phyloP scores from a whole-genome alignment of 2,329 filamentous ascomycete species.

The Corynespora cassiicola region DNA sequence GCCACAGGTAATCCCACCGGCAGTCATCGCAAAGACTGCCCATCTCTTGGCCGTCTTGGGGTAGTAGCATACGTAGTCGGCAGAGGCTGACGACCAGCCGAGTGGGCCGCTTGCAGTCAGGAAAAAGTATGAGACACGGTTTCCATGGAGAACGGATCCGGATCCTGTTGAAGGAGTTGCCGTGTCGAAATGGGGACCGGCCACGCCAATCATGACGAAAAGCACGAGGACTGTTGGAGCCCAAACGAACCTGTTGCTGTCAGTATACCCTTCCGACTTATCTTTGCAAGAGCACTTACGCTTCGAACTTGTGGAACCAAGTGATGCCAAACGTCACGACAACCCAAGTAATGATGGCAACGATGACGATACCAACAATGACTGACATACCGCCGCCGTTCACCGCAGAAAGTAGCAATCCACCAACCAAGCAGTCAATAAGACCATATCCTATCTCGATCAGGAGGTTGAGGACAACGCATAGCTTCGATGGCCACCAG shows the following conservation, averaged over 20 bases:
- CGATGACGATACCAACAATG: conserved; percentile 65
- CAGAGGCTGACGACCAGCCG: conserved; percentile 66
- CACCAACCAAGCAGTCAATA: conserved; percentile 66
- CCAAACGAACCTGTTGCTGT: conserved; percentile 30
- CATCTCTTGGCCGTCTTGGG: conserved; percentile 57
- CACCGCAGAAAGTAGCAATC: conserved; percentile 67
- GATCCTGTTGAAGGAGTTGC: conserved; percentile 56
- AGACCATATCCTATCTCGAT: conserved; percentile 64
- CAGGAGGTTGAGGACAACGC: conserved; percentile 59
- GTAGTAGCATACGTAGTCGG: conserved; percentile 72
- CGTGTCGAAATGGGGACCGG: conserved; percentile 59
- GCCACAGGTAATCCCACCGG: conserved; percentile 60
- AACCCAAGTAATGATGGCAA: conserved; percentile 45
- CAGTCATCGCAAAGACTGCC: conserved; percentile 62
- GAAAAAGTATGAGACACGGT: conserved; percentile 71
- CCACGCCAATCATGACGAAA: conserved; percentile 33
- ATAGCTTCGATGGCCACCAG: conserved; percentile 68
- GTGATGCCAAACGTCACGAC: conserved; percentile 32
- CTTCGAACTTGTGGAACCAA: conserved; percentile 34
- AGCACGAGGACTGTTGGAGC: conserved; percentile 29
- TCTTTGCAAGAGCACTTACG: conserved; percentile 13
- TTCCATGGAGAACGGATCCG: conserved; percentile 58
- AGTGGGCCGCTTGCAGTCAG: conserved; percentile 68
- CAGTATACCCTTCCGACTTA: too few relatives aligned
- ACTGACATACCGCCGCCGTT: conserved; percentile 62